Conservation (phyloP, 78 protist species). For the Acrasis kona region DNA sequence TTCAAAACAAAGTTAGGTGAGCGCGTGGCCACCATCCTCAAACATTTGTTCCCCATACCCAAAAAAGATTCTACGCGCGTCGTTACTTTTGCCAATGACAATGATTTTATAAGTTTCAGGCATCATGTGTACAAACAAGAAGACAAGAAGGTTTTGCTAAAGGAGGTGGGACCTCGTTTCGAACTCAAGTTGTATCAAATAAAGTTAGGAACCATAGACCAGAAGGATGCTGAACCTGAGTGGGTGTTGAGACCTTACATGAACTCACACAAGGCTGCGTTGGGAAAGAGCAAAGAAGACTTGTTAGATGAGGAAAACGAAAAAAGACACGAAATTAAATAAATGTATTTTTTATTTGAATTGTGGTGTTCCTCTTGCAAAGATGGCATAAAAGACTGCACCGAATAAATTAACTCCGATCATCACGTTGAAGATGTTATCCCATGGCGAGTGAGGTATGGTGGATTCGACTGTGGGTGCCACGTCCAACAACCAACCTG, state of each 20-base stretch:
- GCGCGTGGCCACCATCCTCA: constrained; percentile 48
- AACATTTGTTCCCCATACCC: constrained; percentile 96
- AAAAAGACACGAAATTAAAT: too few species aligned
- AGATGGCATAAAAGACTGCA: too few species aligned
- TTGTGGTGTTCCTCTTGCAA: too few species aligned
- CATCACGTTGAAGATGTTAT: too few species aligned
- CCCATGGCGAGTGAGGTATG: too few species aligned
- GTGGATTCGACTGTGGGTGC: too few species aligned
- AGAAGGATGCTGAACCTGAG: constrained; percentile 91
- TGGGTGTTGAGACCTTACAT: constrained; percentile 89
- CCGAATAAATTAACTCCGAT: too few species aligned
- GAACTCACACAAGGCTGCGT: constrained; percentile 22
- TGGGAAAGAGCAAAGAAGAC: background rate
- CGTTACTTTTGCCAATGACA: constrained; percentile 79
- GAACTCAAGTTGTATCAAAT: constrained; percentile 85
- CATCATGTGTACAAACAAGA: constrained; percentile 72
- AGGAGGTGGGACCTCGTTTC: constrained; percentile 96
- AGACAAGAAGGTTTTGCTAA: constrained; percentile 55
- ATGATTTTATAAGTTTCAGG: constrained; percentile 90
- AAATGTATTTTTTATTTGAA: too few species aligned
- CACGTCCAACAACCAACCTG: too few species aligned
- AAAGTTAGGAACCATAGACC: constrained; percentile 80
- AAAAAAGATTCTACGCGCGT: constrained; percentile 74
- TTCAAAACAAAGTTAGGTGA: constrained; percentile 82
- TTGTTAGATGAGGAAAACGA: background rate